A percentile compares a stretch with the other conserved stretches of the same genome.
Evolutionary conservation across 495 filamentous ascomycete genomes (phyloP).

Genomic region (Sporormia fimetaria): DNA sequence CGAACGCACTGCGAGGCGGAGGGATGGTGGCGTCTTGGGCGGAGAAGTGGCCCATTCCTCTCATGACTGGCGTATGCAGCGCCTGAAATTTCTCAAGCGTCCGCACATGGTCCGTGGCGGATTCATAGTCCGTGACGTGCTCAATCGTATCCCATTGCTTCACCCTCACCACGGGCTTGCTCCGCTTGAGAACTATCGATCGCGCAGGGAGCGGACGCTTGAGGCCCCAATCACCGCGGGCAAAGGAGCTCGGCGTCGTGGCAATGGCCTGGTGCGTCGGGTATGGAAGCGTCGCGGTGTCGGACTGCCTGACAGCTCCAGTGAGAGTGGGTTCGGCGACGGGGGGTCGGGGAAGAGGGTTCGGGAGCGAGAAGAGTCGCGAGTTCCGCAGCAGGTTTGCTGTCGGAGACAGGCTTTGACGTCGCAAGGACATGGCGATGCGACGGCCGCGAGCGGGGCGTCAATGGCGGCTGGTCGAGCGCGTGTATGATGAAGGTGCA

Average conservation of each 20-base stretch:
- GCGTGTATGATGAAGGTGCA: not conserved
- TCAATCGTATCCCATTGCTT: slow-evolving; percentile 71
- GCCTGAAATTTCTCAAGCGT: slow-evolving; percentile 84
- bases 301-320: slow-evolving; percentile 33
- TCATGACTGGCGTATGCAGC: slow-evolving; percentile 53
- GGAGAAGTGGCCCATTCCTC: slow-evolving; percentile 30
- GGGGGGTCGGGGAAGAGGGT: slow-evolving; percentile 40
- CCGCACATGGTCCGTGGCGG: slow-evolving; percentile 68
- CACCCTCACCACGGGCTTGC: slow-evolving; percentile 59
- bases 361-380: slow-evolving; percentile 53
- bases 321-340: slow-evolving; percentile 27
- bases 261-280: slow-evolving; percentile 80
- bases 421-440: slow-evolving; percentile 16
- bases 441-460: slow-evolving; percentile 13
- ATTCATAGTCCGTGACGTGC: slow-evolving; percentile 83
- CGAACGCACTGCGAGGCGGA: slow-evolving; percentile 42
- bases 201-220: slow-evolving; percentile 73
- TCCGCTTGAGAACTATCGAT: slow-evolving; percentile 54
- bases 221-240: slow-evolving; percentile 83
- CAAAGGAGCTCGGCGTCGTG: slow-evolving; percentile 62
- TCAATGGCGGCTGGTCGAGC: slow-evolving; percentile 19
- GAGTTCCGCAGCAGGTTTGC: slow-evolving; percentile 54
- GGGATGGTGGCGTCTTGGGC: not conserved
- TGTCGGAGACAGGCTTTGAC: slow-evolving; percentile 43
- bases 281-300: slow-evolving; percentile 60